Evolutionary conservation across 164 flowering plant genomes (phyloP), one percentile per base, ranked within the genome.

Genomic region (Berberis thunbergii): DNA sequence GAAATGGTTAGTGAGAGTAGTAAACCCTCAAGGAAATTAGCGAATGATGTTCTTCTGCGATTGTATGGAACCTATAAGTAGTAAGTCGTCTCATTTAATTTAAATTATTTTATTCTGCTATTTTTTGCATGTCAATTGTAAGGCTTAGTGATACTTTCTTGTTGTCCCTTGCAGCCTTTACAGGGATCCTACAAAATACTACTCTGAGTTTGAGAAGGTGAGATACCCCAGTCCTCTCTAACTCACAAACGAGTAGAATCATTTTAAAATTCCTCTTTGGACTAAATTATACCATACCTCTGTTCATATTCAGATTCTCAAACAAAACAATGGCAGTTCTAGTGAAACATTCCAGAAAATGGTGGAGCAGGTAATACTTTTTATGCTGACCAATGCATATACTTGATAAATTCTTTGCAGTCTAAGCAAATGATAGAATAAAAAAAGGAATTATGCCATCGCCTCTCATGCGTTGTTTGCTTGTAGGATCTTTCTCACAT

Each of bases 1-100:
- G 55, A 70, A 42, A 12, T 64, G 55, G 74, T 77, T 59, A 72
- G 75, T 59, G 67, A 11, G 62, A 42, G 53, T 45, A 59, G 54
- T 41, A 82, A 70, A 71, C 78, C 77, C 41, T 13, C 70, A 6
- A 74, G 65, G 53, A 74, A 61, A 73, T 65, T 73, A 57, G 73
- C 9, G 4, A 76, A 74, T 63, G 76, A 75, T 66, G 74, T 85
- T 78, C 86, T 79, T 72, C 83, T 80, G 64, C 78, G 89, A 60
- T 75, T 82, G 4, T 87, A 87, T 72, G 90, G 94, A 68, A 82
- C 77, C 67, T 80, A 82, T 80, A 63, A 70, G 6, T 81, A 73
- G 88, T 85, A 11, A 72, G 83, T 75, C 41, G 7, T 59, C 43
- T 57, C 62, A 43, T 59, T 54, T 61, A 59, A 55, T 13, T 39